Base-by-base conservation (phyloP, 495 filamentous ascomycete genomes). In the Platismatia glauca region DNA sequence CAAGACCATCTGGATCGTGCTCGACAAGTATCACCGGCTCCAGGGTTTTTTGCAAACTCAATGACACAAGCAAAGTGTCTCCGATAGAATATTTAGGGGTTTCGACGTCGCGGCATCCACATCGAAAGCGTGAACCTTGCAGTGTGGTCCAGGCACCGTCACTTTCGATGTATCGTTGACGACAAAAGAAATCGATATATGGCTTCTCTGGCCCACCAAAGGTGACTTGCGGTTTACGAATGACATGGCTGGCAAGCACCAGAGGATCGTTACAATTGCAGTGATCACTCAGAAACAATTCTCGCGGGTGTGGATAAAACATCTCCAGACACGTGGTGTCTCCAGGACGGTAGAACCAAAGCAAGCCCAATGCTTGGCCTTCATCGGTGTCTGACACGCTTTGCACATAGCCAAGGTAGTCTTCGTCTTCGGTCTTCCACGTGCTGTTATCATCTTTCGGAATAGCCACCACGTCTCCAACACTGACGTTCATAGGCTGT, bases 281-380 rank as follows among this genome's bases (percentile, higher is more conserved):
- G 62, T 91, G 83, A 66, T 90, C 83, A 0, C 86, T 89, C 12
- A 92, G 73, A 68, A 92, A 92, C 0, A 91, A 71, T 69, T 92
- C 89, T 62, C 89, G 86, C 0, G 71, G 61, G 67, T 79, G 83
- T 3, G 86, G 87, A 67, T 91, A 92, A 22, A 77, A 74, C 74
- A 83, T 82, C 18, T 78, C 73, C 4, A 76, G 76, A 59, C 88
- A 85, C 0, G 80, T 81, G 5, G 88, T 91, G 38, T 91, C 86
- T 5, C 77, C 73, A 1, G 87, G 79, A 16, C 79, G 75, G 67
- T 92, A 92, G 1, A 91, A 68, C 89, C 89, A 92, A 5, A 86
- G 78, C 6, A 89, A 80, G 55, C 85, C 77, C 12, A 91, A 79
- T 33, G 69, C 69, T 20, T 65, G 71, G 0, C 77, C 76, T 13